A percentile compares a stretch with the other conserved stretches of the same genome.
Evolutionary conservation across 2,329 filamentous ascomycete genomes (phyloP).

Genomic region (Diaporthe sp.): DNA sequence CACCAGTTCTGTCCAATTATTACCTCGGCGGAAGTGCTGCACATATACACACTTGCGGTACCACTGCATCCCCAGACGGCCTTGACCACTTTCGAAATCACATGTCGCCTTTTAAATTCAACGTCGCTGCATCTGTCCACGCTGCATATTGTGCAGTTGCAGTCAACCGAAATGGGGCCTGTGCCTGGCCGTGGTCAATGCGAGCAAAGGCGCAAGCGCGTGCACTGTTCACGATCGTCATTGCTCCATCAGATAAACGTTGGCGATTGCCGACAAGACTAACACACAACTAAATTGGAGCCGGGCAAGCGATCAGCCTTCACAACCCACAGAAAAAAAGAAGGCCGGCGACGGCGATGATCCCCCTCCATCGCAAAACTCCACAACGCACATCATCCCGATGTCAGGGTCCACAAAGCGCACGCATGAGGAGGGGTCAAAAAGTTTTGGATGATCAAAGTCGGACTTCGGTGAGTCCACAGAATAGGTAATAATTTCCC

Average conservation of each 20-base stretch:
- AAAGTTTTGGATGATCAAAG: neutral
- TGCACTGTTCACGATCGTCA: conserved; percentile 20
- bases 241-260: conserved; percentile 10
- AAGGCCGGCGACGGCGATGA: neutral
- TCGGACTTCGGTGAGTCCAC: conserved; percentile 7
- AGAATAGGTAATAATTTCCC: conserved; percentile 19
- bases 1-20: too few species aligned
- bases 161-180: neutral
- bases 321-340: neutral
- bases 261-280: conserved; percentile 6
- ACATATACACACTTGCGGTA: neutral
- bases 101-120: neutral
- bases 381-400: neutral
- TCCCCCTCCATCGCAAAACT: neutral
- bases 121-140: neutral
- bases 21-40: neutral
- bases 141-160: neutral
- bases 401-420: neutral
- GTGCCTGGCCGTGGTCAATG: neutral
- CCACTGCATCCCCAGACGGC: too few species aligned
- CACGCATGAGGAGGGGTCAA: neutral
- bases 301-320: neutral
- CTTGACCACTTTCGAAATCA: neutral
- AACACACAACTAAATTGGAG: neutral
- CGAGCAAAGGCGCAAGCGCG: neutral